Base-by-base conservation (phyloP, 495 filamentous ascomycete genomes). In the Pseudevernia furfuracea region DNA sequence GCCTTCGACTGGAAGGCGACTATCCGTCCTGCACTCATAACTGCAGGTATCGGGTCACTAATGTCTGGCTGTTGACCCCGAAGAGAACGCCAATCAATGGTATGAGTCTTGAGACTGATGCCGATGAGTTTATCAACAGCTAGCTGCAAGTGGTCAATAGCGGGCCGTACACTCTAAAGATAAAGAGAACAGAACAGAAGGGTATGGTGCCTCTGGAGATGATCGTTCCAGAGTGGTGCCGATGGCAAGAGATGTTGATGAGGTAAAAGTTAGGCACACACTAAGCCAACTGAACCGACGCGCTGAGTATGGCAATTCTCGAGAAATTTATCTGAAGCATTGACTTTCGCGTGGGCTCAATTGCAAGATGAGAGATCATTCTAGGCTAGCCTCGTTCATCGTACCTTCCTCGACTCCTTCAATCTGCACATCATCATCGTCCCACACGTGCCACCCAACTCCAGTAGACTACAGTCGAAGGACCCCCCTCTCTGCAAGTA, bases 261-360 rank as follows among this genome's bases (percentile, higher is more conserved):
- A 37, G 36, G 37, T 57, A 25, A 41, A 39, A 43, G 23, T 8
- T 53, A 28, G 23, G 60, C 44, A 60, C 58, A 43, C 58, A n/a
- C 38, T 59, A 59, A 59, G 37, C 15, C 30, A 7, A 60, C 23
- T 28, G 36, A 39, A 11, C 23, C 34, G 8, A 46, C 21, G 38
- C 2, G 11, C 15, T 55, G 11, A 55, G 12, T 23, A 14, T 57
- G 2, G 38, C 41, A 10, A 14, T 17, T 23, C 41, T 34, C 19
- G 25, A n/a, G 17, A 37, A 38, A 23, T 58, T 30, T 25, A 37
- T 23, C 36, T 57, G 12, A 15, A 30, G 48, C 14, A 44, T 21
- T 21, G 30, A 55, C 30, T 11, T 34, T 34, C 52, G 9, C 28
- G 25, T 53, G 28, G 15, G 28, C 49, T 32, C 12, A 36, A 7